phyloP scores from a whole-genome alignment of 176 grass and related monocot genomes.

The Musa itinerans region DNA sequence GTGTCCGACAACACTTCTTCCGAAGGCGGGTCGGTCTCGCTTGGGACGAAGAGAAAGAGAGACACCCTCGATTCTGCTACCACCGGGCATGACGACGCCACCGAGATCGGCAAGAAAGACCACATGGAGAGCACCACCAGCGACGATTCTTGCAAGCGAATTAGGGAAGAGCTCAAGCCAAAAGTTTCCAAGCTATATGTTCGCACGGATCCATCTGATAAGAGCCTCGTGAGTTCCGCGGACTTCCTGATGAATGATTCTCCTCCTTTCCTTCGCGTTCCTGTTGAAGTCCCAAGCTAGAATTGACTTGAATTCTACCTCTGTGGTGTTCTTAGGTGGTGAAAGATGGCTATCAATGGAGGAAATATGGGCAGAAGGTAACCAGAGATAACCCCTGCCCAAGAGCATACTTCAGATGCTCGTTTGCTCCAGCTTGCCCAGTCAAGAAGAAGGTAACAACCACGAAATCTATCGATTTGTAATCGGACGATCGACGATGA shows the following conservation, averaged over 20 bases:
- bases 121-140: conserved; percentile 19
- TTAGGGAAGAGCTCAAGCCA: conserved; percentile 31
- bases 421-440: conserved; percentile 60
- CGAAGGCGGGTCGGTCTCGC: conserved; percentile 16
- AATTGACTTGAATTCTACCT: too few species aligned
- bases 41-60: conserved; percentile 49
- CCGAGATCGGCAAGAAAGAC: not conserved
- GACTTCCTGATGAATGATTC: not conserved
- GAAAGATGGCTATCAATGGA: conserved; percentile 90
- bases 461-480: too few species aligned
- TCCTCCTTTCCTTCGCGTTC: not conserved
- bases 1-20: conserved; percentile 9
- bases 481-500: not conserved
- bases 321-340: conserved; percentile 40
- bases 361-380: conserved; percentile 95
- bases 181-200: conserved; percentile 18
- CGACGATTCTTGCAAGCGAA: conserved; percentile 16
- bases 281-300: too few species aligned
- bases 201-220: conserved; percentile 17
- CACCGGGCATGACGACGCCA: not conserved
- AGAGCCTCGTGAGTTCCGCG: conserved; percentile 11
- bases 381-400: conserved; percentile 96
- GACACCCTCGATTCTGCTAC: conserved; percentile 30
- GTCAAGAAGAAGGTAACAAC: conserved; percentile 85
- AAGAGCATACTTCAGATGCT: conserved; percentile 85